Evolutionary conservation across 2,329 filamentous ascomycete genomes (phyloP).

Genomic region (Alternaria burnsii): DNA sequence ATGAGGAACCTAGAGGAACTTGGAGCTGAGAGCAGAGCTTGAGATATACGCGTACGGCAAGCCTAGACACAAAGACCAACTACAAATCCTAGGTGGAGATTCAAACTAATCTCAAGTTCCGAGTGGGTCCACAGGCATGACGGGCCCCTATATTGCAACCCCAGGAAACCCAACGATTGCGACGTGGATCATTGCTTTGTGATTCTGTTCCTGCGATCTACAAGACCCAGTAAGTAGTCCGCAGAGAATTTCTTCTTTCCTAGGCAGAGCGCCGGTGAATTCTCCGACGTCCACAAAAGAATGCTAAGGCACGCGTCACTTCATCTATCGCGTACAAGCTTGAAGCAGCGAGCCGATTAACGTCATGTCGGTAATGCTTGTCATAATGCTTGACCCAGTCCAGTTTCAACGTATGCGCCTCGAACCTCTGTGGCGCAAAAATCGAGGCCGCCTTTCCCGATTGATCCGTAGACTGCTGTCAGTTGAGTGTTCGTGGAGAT

Average conservation of each 20-base stretch:
- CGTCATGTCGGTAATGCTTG: slow-evolving; percentile 7
- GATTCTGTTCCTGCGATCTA: neutral
- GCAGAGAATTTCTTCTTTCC: neutral
- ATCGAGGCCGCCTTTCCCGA: neutral
- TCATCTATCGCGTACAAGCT: slow-evolving; percentile 8
- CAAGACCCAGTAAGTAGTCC: neutral
- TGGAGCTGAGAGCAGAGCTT: slow-evolving; percentile 5
- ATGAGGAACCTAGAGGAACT: neutral
- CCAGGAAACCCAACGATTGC: neutral
- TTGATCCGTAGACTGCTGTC: neutral
- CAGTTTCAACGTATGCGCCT: slow-evolving; percentile 10
- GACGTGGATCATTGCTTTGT: neutral
- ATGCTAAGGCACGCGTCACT: slow-evolving; percentile 4
- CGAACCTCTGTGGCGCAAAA: neutral
- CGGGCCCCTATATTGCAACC: slow-evolving; percentile 2
- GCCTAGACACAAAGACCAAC: neutral
- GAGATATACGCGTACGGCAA: neutral
- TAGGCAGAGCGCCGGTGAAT: neutral
- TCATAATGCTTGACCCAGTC: slow-evolving; percentile 5
- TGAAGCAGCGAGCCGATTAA: slow-evolving; percentile 5
- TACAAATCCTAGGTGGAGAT: slow-evolving; percentile 3
- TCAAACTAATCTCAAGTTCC: slow-evolving; percentile 1
- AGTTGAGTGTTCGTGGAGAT: slow-evolving; percentile 17
- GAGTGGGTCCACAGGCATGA: neutral
- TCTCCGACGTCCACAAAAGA: neutral